These are phyloP conservation scores for Amylocarpus encephaloides DNA, from an alignment of 2,329 filamentous ascomycete species.

Conservation along the genomic window DNA sequence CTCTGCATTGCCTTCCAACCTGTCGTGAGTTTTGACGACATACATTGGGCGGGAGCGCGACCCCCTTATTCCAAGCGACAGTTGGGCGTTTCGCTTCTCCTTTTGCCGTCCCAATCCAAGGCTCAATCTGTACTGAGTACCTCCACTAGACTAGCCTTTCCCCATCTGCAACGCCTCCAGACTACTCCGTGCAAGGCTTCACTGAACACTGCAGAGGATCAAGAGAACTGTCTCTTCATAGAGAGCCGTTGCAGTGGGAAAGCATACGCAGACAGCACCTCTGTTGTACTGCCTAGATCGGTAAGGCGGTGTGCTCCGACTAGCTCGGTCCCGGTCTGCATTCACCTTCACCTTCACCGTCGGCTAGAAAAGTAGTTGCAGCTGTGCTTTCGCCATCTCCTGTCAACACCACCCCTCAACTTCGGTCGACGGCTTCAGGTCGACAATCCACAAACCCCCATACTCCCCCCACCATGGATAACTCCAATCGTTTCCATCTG, in stretches of 20 bases:
- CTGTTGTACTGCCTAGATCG: background rate
- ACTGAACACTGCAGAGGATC: background rate
- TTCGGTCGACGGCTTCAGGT: background rate
- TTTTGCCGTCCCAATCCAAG: background rate
- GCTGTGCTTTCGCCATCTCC: background rate
- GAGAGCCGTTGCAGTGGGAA: background rate
- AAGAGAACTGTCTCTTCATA: background rate
- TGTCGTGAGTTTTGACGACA: background rate
- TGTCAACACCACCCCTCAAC: background rate
- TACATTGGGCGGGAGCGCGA: background rate
- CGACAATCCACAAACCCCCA: slow-evolving; percentile 1
- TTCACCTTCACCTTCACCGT: background rate
- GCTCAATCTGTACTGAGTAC: background rate
- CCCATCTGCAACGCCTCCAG: background rate
- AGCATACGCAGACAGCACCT: background rate
- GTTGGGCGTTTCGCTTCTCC: background rate
- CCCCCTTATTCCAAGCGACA: too few species aligned
- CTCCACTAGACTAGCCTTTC: background rate
- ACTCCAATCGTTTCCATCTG: slow-evolving; percentile 27
- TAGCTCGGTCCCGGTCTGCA: background rate
- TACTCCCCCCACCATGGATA: slow-evolving; percentile 22
- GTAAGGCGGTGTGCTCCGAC: background rate
- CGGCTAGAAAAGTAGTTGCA: background rate
- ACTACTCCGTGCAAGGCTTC: background rate
- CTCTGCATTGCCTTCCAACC: background rate